phyloP scores from a whole-genome alignment of 2,329 filamentous ascomycete genomes.

The Dactylellina drechsleri region DNA sequence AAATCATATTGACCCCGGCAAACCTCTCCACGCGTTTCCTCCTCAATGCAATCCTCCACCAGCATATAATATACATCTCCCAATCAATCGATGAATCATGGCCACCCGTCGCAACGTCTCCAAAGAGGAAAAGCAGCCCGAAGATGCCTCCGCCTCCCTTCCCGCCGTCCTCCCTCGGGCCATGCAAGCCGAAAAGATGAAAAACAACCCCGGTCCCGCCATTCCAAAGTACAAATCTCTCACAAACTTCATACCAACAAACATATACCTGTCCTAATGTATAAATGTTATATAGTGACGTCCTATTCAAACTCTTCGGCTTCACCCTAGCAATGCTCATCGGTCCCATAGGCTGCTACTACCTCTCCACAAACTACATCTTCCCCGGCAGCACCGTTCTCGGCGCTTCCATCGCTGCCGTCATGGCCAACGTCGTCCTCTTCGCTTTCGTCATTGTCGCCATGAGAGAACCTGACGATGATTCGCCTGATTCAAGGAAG shows the following conservation, averaged over 20 bases:
- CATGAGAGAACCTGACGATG: conserved; percentile 80
- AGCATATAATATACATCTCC: neutral
- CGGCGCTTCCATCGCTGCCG: conserved; percentile 72
- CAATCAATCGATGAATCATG: conserved; percentile 65
- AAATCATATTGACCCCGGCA: conserved; percentile 5
- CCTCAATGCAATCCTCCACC: neutral
- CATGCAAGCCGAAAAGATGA: conserved; percentile 63
- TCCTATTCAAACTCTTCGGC: conserved; percentile 87
- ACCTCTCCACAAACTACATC: conserved; percentile 77
- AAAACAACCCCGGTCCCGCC: conserved; percentile 67
- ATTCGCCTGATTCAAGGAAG: conserved; percentile 65
- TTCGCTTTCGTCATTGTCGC: conserved; percentile 91
- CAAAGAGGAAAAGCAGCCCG: conserved; percentile 71
- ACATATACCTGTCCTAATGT: neutral
- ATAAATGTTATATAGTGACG: conserved; percentile 67
- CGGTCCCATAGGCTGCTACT: conserved; percentile 88
- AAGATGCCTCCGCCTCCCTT: conserved; percentile 70
- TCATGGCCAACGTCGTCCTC: conserved; percentile 90
- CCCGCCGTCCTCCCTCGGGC: conserved; percentile 61
- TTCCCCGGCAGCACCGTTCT: conserved; percentile 73
- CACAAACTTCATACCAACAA: neutral
- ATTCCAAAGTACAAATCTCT: conserved; percentile 82
- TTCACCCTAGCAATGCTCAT: conserved; percentile 94
- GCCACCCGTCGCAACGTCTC: conserved; percentile 73
- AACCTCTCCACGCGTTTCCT: neutral